Conservation (phyloP, 176 grass and related monocot species). For the Secale cereale region DNA sequence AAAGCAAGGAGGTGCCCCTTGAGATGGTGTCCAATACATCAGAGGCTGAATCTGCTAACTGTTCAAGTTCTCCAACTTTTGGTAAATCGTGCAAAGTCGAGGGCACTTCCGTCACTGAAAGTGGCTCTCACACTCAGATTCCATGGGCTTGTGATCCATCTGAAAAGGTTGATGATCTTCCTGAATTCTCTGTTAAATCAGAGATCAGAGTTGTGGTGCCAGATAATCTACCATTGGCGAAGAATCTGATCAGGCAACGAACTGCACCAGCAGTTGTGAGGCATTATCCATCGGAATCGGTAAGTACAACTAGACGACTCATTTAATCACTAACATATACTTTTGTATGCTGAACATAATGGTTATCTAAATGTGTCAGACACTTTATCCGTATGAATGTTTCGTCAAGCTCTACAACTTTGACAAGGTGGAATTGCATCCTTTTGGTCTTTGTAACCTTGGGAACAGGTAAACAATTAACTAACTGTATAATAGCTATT, state of each 20-base stretch:
- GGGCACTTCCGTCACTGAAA: slow-evolving; percentile 1
- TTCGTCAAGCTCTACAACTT: slow-evolving; percentile 79
- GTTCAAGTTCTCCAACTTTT: slow-evolving; percentile 8
- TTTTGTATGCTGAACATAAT: slow-evolving; percentile 18
- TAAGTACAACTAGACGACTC: slow-evolving; percentile 32
- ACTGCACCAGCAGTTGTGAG: slow-evolving; percentile 40
- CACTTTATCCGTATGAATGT: slow-evolving; percentile 60
- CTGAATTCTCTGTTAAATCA: slow-evolving; percentile 15
- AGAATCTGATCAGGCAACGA: slow-evolving; percentile 43
- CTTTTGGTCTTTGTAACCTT: slow-evolving; percentile 77
- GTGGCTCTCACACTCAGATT: neutral
- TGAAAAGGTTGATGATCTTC: slow-evolving; percentile 38
- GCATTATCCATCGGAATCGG: slow-evolving; percentile 60
- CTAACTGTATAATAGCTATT: neutral
- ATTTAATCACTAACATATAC: slow-evolving; percentile 22
- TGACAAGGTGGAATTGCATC: slow-evolving; percentile 62
- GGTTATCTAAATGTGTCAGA: slow-evolving; percentile 40
- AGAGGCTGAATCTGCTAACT: slow-evolving; percentile 24
- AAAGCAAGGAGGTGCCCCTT: neutral
- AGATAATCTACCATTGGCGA: slow-evolving; percentile 32
- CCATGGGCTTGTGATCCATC: slow-evolving; percentile 4
- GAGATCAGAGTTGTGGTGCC: slow-evolving; percentile 28
- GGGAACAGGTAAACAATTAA: slow-evolving; percentile 81
- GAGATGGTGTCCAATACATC: neutral
- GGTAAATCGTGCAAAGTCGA: slow-evolving; percentile 8